Percentiles rank a stretch among this genome's conserved stretches.
Conservation (phyloP, 139 green algal genomes). For the Picochlorum costavermella region DNA sequence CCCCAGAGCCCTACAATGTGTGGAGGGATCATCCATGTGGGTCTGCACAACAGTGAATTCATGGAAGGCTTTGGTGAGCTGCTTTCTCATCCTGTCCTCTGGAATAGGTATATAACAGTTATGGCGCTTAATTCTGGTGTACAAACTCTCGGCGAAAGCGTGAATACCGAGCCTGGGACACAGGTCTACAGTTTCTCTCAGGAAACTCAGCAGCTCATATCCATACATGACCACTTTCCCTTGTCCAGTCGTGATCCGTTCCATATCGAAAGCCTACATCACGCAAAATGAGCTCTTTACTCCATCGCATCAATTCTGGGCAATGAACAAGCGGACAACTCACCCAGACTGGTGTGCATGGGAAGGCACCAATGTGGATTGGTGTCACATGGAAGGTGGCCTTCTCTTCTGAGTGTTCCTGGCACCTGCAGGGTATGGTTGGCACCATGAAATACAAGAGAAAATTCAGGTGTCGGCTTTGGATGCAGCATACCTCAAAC, state of each 20-base stretch:
- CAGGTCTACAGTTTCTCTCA: slow-evolving; percentile 5
- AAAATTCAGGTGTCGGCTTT: neutral
- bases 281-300: neutral
- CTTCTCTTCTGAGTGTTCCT: slow-evolving; percentile 1
- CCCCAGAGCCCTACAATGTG: slow-evolving; percentile 1
- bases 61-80: slow-evolving; percentile 2
- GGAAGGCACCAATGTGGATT: slow-evolving; percentile 5
- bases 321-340: slow-evolving; percentile 4
- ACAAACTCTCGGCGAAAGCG: slow-evolving; percentile 1
- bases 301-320: neutral
- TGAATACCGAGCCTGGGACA: slow-evolving; percentile 2
- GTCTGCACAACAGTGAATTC: slow-evolving; percentile 6
- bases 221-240: slow-evolving; percentile 5
- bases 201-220: slow-evolving; percentile 5
- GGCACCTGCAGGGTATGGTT: slow-evolving; percentile 2
- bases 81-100: slow-evolving; percentile 5
- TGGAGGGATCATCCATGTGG: slow-evolving; percentile 4
- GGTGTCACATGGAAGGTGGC: slow-evolving; percentile 3
- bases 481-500: slow-evolving; percentile 1
- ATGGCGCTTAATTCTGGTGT: slow-evolving; percentile 1
- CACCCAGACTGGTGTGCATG: neutral
- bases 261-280: slow-evolving; percentile 4
- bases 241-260: slow-evolving; percentile 1
- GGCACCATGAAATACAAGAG: neutral
- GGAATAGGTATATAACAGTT: slow-evolving; percentile 7